Evolutionary conservation across 306 rosid species (phyloP).

Genomic region (Hippophae rhamnoides): DNA sequence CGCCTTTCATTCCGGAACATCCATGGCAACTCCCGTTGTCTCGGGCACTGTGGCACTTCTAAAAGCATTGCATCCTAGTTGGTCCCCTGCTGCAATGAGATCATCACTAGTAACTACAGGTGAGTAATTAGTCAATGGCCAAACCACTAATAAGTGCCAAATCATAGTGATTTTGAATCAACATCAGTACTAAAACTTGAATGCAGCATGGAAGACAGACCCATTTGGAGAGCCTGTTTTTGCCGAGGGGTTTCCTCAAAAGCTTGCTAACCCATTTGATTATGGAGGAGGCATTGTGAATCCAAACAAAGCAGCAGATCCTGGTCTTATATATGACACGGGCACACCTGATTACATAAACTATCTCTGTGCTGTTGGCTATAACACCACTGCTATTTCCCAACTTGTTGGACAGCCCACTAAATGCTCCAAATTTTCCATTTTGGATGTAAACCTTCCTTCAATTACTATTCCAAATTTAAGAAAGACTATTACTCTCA

Average conservation of each 20-base stretch:
- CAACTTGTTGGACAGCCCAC: slow-evolving; percentile 12
- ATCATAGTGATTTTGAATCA: not conserved
- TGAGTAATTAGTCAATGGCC: not conserved
- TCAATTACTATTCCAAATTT: slow-evolving; percentile 37
- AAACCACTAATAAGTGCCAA: not conserved
- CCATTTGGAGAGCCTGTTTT: slow-evolving; percentile 30
- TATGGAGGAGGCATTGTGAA: slow-evolving; percentile 46
- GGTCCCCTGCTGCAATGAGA: slow-evolving; percentile 31
- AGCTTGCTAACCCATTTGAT: slow-evolving; percentile 41
- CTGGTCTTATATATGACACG: slow-evolving; percentile 45
- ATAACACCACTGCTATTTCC: slow-evolving; percentile 32
- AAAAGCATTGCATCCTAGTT: slow-evolving; percentile 20
- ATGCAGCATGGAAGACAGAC: slow-evolving; percentile 36
- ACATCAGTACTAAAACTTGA: not conserved
- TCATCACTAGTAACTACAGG: slow-evolving; percentile 31
- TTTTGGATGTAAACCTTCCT: slow-evolving; percentile 38
- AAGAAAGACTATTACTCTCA: slow-evolving; percentile 17
- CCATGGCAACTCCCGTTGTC: slow-evolving; percentile 30
- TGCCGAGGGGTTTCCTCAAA: slow-evolving; percentile 36
- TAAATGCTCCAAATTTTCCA: slow-evolving; percentile 29
- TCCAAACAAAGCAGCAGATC: slow-evolving; percentile 39
- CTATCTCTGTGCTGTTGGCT: slow-evolving; percentile 38
- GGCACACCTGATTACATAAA: slow-evolving; percentile 22
- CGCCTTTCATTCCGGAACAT: slow-evolving; percentile 20
- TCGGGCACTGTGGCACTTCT: slow-evolving; percentile 27